Evolutionary conservation across 495 filamentous ascomycete species (phyloP), one percentile per base, ranked within the genome.

Genomic region (Lepraria neglecta): DNA sequence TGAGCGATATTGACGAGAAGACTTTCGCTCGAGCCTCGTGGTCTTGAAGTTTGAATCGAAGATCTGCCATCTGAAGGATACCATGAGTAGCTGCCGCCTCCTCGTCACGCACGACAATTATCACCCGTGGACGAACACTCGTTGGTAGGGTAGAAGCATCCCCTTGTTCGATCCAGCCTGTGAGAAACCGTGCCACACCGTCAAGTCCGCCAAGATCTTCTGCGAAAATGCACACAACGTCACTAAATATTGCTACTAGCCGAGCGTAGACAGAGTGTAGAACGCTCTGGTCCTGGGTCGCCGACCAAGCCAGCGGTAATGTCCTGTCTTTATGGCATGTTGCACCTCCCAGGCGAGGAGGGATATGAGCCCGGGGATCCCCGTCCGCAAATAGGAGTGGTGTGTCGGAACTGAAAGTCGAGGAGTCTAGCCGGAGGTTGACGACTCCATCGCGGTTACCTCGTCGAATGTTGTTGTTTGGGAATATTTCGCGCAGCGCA

Each of bases 181-280:
- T 61, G 15, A 72, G 48, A 27, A 48, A 59, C n/a, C 58, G 33
- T 19, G 61, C 40, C 30, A 70, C 65, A n/a, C 58, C 60, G 35
- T 61, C 56, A 17, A 70, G 60, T 14, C 64, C 65, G 33, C 43
- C 42, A 61, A 74, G 62, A 53, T 74, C 65, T 64, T 69, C 67
- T 9, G 67, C 63, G 64, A 74, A 74, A 47, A 74, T 60, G 47
- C 61, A 74, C 30, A 74, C 62, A 11, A 71, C 46, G 46, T 74
- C 62, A 59, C 62, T 66, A 54, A 74, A 72, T 12, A 60, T 48
- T 47, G 60, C 68, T 21, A 72, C 30, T 11, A 74, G 61, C 21
- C 64, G 65, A 24, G 70, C 54, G 45, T 71, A 69, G 44, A 74
- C 38, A 47, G 64, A 60, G 56, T 68, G 24, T 24, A n/a, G 19